phyloP scores from a whole-genome alignment of 177 flowering plant genomes.

The Tripterygium wilfordii region DNA sequence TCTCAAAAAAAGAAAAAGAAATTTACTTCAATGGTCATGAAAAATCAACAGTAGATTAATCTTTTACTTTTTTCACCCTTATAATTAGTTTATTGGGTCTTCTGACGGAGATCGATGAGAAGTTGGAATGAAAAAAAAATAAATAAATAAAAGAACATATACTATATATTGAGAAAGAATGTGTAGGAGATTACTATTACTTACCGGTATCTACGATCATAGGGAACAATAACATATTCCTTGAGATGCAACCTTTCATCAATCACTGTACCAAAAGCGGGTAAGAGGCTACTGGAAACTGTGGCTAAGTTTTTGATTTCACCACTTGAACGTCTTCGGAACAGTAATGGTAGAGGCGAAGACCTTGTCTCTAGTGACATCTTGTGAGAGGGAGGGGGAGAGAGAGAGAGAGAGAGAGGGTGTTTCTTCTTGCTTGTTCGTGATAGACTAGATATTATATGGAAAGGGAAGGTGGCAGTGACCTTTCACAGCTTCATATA shows the following conservation, averaged over 20 bases:
- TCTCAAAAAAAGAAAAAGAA: background rate
- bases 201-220: slow-evolving; percentile 75
- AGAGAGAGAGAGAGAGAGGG: slow-evolving; percentile 1
- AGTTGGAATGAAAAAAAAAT: background rate
- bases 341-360: slow-evolving; percentile 40
- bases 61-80: too few species aligned
- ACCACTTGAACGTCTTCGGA: slow-evolving; percentile 33
- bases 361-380: slow-evolving; percentile 26
- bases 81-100: too few species aligned
- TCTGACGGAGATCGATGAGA: too few species aligned
- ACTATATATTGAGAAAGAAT: too few species aligned
- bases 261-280: slow-evolving; percentile 67
- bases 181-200: too few species aligned
- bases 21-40: too few species aligned
- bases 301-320: slow-evolving; percentile 52
- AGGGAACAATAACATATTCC: slow-evolving; percentile 58
- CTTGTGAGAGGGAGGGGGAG: slow-evolving; percentile 1
- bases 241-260: slow-evolving; percentile 40
- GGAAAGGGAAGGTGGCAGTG: too few species aligned
- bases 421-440: too few species aligned
- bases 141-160: background rate
- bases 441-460: too few species aligned
- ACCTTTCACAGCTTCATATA: too few species aligned
- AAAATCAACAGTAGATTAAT: too few species aligned
- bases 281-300: slow-evolving; percentile 73